A percentile compares a stretch with the other conserved stretches of the same genome.
phyloP scores from a whole-genome alignment of 1,284 basidiomycete genomes.

The Coniferiporia weirii region DNA sequence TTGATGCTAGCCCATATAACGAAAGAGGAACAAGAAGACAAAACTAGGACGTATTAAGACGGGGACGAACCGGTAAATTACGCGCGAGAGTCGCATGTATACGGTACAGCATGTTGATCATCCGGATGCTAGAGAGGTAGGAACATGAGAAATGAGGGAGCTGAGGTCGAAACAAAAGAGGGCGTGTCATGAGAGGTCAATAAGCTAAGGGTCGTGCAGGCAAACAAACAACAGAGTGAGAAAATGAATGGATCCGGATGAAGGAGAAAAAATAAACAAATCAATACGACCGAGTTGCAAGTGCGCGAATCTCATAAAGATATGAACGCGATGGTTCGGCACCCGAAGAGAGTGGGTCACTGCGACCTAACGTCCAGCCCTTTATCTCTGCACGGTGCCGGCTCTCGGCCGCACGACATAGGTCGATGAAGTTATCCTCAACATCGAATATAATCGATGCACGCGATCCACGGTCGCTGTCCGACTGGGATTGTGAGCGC shows the following conservation, averaged over 20 bases:
- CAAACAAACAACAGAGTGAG: slow-evolving; percentile 9
- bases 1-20: neutral
- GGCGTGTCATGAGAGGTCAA: neutral
- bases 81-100: neutral
- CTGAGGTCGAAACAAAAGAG: neutral
- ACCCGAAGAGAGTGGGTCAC: slow-evolving; percentile 34
- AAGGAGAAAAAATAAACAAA: slow-evolving; percentile 18
- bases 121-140: neutral
- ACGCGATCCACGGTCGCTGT: slow-evolving; percentile 69
- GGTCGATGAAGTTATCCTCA: slow-evolving; percentile 64
- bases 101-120: slow-evolving; percentile 8
- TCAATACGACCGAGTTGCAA: slow-evolving; percentile 76
- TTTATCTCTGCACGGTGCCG: slow-evolving; percentile 79
- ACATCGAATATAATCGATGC: slow-evolving; percentile 71
- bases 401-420: slow-evolving; percentile 71
- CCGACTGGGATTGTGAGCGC: slow-evolving; percentile 59
- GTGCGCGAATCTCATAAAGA: slow-evolving; percentile 73
- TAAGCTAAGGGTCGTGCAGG: slow-evolving; percentile 1
- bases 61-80: neutral
- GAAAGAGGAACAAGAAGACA: neutral
- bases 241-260: slow-evolving; percentile 7
- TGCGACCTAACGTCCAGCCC: slow-evolving; percentile 61
- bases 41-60: neutral
- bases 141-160: neutral
- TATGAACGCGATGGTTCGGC: slow-evolving; percentile 51